phyloP scores from a whole-genome alignment of 345 rosid genomes.

The Eucalyptus pumila region DNA sequence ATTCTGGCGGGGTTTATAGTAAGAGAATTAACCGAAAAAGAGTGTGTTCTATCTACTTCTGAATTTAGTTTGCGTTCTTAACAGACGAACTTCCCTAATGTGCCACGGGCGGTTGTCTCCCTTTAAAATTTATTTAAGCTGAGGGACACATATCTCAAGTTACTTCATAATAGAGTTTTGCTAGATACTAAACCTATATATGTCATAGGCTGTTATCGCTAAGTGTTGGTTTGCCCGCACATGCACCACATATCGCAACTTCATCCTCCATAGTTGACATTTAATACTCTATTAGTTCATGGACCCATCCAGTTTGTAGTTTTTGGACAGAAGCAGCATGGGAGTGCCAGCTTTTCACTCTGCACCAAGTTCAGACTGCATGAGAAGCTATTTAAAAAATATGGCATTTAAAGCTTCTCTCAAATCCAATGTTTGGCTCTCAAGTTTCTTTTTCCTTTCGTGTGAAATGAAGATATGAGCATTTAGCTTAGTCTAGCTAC shows the following conservation, averaged over 20 bases:
- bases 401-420: background rate
- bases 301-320: background rate
- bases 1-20: background rate
- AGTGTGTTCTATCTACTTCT: background rate
- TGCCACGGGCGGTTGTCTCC: background rate
- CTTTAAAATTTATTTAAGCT: background rate
- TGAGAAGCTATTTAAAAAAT: background rate
- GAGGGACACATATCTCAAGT: background rate
- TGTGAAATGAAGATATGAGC: background rate
- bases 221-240: background rate
- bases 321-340: background rate
- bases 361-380: background rate
- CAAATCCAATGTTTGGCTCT: background rate
- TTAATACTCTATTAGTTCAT: background rate
- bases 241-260: background rate
- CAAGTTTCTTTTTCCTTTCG: background rate
- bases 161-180: background rate
- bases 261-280: background rate
- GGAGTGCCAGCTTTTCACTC: background rate
- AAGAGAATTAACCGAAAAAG: background rate
- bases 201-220: background rate
- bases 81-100: background rate
- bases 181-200: background rate
- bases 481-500: background rate
- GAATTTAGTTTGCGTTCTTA: background rate